Conservation (phyloP, 768 basidiomycete species). For the Flagelloscypha sp. region DNA sequence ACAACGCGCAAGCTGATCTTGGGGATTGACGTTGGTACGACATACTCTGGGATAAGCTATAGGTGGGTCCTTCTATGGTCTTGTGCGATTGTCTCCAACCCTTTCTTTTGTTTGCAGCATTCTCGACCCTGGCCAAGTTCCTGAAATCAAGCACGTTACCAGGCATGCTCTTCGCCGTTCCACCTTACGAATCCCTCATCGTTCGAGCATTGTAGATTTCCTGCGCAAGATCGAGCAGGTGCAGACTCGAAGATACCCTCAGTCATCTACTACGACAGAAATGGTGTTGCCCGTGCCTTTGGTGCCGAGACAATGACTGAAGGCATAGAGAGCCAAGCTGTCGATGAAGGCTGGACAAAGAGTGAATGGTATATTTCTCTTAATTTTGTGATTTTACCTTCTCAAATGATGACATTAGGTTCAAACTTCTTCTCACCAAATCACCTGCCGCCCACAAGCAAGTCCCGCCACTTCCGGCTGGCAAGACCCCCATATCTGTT, state of each 20-base stretch:
- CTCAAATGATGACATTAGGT: conserved; percentile 18
- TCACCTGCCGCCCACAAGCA: conserved; percentile 15
- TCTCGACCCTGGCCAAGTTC: conserved; percentile 30
- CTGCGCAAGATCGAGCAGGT: conserved; percentile 33
- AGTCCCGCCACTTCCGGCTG: conserved; percentile 40
- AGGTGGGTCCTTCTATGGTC: conserved; percentile 8
- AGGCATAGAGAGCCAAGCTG: conserved; percentile 21
- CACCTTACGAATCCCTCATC: conserved; percentile 16
- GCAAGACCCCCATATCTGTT: conserved; percentile 33
- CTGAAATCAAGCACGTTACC: conserved; percentile 37
- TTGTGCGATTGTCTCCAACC: conserved; percentile 3
- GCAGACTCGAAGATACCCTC: conserved; percentile 17
- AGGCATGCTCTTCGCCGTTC: conserved; percentile 18
- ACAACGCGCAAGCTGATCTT: conserved; percentile 31
- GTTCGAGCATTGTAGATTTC: conserved; percentile 18
- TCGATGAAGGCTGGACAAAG: conserved; percentile 31
- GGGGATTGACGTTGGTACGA: conserved; percentile 42
- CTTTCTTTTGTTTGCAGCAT: conserved; percentile 16
- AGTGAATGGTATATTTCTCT: conserved; percentile 29
- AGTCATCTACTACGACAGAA: conserved; percentile 13
- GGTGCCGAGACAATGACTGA: conserved; percentile 12
- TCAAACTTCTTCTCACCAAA: conserved; percentile 37
- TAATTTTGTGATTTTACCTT: background rate
- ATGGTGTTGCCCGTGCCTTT: conserved; percentile 11
- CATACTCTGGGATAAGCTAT: conserved; percentile 41